Percentiles rank a stretch among this genome's conserved stretches.
Conservation (phyloP, 345 rosid genomes). For the Lepidium africanum region DNA sequence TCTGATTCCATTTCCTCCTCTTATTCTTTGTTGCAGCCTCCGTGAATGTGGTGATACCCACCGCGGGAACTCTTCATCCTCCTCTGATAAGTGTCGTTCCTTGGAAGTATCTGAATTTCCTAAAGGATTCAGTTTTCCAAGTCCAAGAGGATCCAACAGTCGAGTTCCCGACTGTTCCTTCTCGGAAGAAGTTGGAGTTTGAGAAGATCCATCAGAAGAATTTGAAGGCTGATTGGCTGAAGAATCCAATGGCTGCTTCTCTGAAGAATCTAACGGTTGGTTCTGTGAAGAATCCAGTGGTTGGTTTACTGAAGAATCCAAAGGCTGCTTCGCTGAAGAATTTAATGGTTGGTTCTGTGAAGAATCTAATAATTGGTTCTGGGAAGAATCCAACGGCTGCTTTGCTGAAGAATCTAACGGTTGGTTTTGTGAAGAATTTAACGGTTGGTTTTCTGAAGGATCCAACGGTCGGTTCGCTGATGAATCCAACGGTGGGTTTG, state of each 20-base stretch:
- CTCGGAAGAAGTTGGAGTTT: neutral
- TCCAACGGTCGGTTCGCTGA: neutral
- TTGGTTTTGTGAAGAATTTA: neutral
- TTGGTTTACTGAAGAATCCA: neutral
- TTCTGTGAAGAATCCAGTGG: neutral
- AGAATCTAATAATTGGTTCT: neutral
- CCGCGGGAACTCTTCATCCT: neutral
- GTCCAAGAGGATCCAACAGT: conserved; percentile 11
- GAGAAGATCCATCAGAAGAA: neutral
- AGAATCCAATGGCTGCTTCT: neutral
- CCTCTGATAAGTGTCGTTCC: neutral
- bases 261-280: neutral
- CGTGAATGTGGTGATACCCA: conserved; percentile 10
- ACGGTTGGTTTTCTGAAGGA: neutral
- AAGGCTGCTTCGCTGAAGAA: neutral
- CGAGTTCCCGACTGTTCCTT: neutral
- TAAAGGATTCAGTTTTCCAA: neutral
- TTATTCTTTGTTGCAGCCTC: conserved; percentile 22
- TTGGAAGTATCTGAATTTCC: neutral
- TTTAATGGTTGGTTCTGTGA: neutral
- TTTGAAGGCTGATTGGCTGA: neutral
- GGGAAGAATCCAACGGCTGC: neutral
- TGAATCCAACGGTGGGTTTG: neutral
- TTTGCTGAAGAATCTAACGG: neutral
- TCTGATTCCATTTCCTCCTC: neutral